Conservation (phyloP, 208 protist genomes). For the Angomonas ambiguus region DNA sequence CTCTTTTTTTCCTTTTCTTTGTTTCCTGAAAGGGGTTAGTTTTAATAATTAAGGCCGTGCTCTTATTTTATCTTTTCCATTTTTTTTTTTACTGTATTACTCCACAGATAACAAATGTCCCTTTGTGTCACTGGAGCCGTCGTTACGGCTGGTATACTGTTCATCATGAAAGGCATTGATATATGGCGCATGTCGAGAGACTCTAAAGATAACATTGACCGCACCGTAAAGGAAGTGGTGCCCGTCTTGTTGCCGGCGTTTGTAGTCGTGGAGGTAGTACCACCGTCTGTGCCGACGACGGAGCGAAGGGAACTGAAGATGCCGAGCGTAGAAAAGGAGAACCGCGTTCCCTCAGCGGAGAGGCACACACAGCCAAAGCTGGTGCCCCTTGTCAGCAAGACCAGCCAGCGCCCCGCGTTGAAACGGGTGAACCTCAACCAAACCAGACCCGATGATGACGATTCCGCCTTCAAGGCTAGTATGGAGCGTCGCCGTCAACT, state of each 20-base stretch:
- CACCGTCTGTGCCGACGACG: background rate
- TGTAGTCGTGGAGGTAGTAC: background rate
- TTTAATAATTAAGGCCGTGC: background rate
- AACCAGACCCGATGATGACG: background rate
- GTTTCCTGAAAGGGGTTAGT: background rate
- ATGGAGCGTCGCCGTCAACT: background rate
- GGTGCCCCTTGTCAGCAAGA: background rate
- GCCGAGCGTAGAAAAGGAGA: conserved; percentile 1
- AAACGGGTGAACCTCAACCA: background rate
- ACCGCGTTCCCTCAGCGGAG: background rate
- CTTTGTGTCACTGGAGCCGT: too few relatives aligned
- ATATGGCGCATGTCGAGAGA: too few relatives aligned
- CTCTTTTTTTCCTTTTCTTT: conserved; percentile 1
- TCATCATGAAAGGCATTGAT: too few relatives aligned
- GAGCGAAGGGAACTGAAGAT: too few relatives aligned
- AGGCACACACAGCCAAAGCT: background rate
- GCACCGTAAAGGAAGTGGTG: too few relatives aligned
- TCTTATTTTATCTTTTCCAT: background rate
- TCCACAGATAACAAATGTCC: too few relatives aligned
- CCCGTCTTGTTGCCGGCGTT: too few relatives aligned
- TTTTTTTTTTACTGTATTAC: background rate
- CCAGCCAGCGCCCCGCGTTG: background rate
- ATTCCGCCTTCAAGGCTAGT: conserved; percentile 1
- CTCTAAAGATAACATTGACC: too few relatives aligned
- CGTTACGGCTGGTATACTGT: too few relatives aligned